Percentiles rank a stretch among this genome's conserved stretches.
Evolutionary conservation across 2,329 filamentous ascomycete species (phyloP).

Genomic region (Coniochaeta prunicola): DNA sequence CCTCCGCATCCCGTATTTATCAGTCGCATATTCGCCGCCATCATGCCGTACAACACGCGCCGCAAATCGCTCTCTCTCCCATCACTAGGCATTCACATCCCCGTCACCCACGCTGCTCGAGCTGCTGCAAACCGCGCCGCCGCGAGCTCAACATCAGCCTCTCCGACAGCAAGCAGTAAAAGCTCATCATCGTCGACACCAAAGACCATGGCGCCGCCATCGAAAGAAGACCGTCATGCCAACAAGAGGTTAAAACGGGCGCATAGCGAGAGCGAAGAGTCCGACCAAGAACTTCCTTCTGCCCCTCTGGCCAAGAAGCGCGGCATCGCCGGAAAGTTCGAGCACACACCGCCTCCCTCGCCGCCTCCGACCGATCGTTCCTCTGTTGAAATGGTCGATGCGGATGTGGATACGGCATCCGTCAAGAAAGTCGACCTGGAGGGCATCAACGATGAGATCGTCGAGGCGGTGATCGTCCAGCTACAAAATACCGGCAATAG

Average conservation of each 20-base stretch:
- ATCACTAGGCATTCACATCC: conserved; percentile 85
- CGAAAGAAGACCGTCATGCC: conserved; percentile 29
- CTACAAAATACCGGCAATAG: conserved; percentile 85
- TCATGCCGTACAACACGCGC: conserved; percentile 97
- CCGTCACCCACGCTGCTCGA: conserved; percentile 56
- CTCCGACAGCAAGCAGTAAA: conserved; percentile 8
- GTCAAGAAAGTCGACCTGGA: conserved; percentile 64
- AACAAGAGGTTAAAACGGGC: conserved; percentile 73
- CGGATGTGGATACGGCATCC: conserved; percentile 19
- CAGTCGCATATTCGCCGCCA: conserved; percentile 12
- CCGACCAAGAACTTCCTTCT: conserved; percentile 16
- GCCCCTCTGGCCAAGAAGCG: conserved; percentile 23
- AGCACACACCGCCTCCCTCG: conserved; percentile 76
- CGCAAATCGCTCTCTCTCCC: conserved; percentile 91
- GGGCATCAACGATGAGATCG: conserved; percentile 89
- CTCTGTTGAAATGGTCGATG: conserved; percentile 32
- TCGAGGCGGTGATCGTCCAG: conserved; percentile 82
- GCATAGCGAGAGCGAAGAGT: conserved; percentile 48
- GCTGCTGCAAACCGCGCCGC: conserved; percentile 38
- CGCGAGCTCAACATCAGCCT: conserved; percentile 17
- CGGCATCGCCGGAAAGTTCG: conserved; percentile 33
- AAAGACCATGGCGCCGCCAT: conserved; percentile 22
- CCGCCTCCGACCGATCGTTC: conserved; percentile 39
- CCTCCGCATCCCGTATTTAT: conserved; percentile 2
- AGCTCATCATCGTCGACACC: conserved; percentile 11